phyloP scores from a whole-genome alignment of 176 grass and related monocot species.

The Tuctoria greenei region DNA sequence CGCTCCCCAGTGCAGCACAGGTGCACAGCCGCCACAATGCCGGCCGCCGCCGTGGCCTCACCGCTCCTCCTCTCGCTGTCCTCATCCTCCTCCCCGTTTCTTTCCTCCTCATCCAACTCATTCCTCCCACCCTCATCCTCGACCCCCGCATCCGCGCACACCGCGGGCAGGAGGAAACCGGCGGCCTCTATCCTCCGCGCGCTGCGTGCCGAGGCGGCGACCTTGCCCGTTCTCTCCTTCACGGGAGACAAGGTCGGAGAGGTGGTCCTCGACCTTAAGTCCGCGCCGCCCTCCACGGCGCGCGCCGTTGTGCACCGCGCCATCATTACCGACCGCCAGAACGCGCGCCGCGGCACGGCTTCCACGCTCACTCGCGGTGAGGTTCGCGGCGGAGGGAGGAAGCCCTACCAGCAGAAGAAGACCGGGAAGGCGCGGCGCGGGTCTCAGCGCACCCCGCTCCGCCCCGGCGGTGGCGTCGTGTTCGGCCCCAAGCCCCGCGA shows the following conservation, averaged over 20 bases:
- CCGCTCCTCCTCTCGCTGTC: slow-evolving; percentile 46
- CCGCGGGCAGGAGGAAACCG: slow-evolving; percentile 22
- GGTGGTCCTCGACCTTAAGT: slow-evolving; percentile 59
- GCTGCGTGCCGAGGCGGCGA: slow-evolving; percentile 60
- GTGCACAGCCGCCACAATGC: slow-evolving; percentile 46
- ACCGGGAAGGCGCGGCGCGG: slow-evolving; percentile 81
- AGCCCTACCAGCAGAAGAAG: slow-evolving; percentile 94
- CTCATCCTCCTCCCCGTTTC: slow-evolving; percentile 38
- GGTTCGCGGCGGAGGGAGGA: slow-evolving; percentile 77
- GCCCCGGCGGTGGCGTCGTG: slow-evolving; percentile 85
- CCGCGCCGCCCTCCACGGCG: slow-evolving; percentile 69
- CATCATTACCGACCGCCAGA: slow-evolving; percentile 90
- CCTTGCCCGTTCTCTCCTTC: slow-evolving; percentile 83
- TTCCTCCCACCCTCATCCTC: slow-evolving; percentile 22
- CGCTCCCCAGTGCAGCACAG: slow-evolving; percentile 23
- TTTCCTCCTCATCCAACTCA: slow-evolving; percentile 35
- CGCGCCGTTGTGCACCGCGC: slow-evolving; percentile 88
- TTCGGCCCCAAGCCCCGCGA: slow-evolving; percentile 96
- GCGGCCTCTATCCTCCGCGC: slow-evolving; percentile 52
- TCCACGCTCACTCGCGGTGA: slow-evolving; percentile 91
- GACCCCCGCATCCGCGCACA: slow-evolving; percentile 12
- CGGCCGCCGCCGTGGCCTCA: slow-evolving; percentile 44
- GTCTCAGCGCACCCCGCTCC: slow-evolving; percentile 81
- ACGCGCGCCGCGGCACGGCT: slow-evolving; percentile 84
- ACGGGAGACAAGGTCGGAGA: slow-evolving; percentile 75